These are phyloP conservation scores for Metschnikowia cubensis DNA, from an alignment of 805 yeast species.

Conservation along the genomic window DNA sequence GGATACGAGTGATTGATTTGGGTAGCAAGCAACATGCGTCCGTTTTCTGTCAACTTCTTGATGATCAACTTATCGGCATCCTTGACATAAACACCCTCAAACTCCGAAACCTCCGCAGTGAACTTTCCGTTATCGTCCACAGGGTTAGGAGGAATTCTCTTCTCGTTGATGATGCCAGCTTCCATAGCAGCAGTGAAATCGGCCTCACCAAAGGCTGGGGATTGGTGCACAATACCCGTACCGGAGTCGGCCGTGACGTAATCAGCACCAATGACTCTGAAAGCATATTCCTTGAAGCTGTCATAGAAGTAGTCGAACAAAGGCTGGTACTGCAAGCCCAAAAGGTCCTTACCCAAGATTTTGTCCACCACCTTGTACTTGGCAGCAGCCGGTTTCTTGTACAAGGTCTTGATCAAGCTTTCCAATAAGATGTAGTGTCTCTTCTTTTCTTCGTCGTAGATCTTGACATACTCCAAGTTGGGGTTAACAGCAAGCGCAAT, in stretches of 20 bases:
- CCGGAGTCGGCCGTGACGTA: conserved; percentile 93
- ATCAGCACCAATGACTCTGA: conserved; percentile 74
- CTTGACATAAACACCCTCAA: conserved; percentile 82
- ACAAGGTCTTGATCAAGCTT: conserved; percentile 72
- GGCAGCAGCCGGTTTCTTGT: conserved; percentile 92
- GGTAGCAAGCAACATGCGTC: conserved; percentile 66
- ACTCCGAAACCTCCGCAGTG: conserved; percentile 70
- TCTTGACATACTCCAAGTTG: conserved; percentile 84
- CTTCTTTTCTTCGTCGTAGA: conserved; percentile 82
- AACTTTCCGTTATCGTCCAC: conserved; percentile 90
- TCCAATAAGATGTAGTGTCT: conserved; percentile 82
- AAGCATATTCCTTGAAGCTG: conserved; percentile 69
- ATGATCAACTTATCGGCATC: conserved; percentile 93
- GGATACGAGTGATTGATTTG: conserved; percentile 97
- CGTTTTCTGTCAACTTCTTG: conserved; percentile 73
- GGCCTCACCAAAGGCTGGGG: conserved; percentile 99
- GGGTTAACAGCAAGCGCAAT: conserved; percentile 91
- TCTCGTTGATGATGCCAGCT: conserved; percentile 70
- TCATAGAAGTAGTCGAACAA: conserved; percentile 78
- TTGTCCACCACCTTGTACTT: conserved; percentile 79
- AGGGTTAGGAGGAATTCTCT: conserved; percentile 80
- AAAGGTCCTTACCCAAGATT: conserved; percentile 73
- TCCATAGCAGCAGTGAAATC: conserved; percentile 83
- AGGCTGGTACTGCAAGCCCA: conserved; percentile 78
- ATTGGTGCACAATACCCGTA: conserved; percentile 98